These are phyloP conservation scores for Coccinonectria pachysandricola DNA, from an alignment of 2,329 filamentous ascomycete species.

Conservation along the genomic window DNA sequence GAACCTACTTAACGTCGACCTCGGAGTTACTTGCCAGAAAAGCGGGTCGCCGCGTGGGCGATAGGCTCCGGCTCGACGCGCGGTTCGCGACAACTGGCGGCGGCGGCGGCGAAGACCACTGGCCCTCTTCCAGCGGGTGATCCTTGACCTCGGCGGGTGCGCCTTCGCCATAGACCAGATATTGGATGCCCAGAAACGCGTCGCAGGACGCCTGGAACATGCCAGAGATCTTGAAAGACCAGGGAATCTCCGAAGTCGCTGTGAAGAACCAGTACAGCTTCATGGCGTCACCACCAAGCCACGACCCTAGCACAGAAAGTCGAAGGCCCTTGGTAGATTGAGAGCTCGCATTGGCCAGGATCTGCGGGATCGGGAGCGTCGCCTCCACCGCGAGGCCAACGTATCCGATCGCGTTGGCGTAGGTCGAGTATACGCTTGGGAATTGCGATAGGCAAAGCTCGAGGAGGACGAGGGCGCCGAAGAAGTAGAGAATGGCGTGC, in stretches of 20 bases:
- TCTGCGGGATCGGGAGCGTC: constrained; percentile 71
- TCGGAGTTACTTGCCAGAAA: too few species aligned
- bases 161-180: constrained; percentile 55
- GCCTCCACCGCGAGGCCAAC: constrained; percentile 72
- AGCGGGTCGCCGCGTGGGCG: constrained; percentile 29
- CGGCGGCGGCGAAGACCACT: constrained; percentile 23
- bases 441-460: constrained; percentile 58
- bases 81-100: constrained; percentile 16
- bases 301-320: constrained; percentile 63
- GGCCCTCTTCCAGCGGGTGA: constrained; percentile 25
- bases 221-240: constrained; percentile 73
- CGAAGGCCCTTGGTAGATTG: constrained; percentile 70
- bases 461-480: constrained; percentile 46
- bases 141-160: constrained; percentile 25
- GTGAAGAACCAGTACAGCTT: constrained; percentile 85
- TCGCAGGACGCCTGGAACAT: constrained; percentile 75
- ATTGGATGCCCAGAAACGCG: constrained; percentile 63
- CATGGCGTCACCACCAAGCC: constrained; percentile 72
- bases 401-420: constrained; percentile 60
- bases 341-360: constrained; percentile 57
- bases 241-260: constrained; percentile 57
- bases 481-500: constrained; percentile 63
- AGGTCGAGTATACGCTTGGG: constrained; percentile 47
- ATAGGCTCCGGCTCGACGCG: constrained; percentile 25
- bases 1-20: too few species aligned